Conservation (phyloP, 2,329 filamentous ascomycete species). For the Aureobasidium sp. region DNA sequence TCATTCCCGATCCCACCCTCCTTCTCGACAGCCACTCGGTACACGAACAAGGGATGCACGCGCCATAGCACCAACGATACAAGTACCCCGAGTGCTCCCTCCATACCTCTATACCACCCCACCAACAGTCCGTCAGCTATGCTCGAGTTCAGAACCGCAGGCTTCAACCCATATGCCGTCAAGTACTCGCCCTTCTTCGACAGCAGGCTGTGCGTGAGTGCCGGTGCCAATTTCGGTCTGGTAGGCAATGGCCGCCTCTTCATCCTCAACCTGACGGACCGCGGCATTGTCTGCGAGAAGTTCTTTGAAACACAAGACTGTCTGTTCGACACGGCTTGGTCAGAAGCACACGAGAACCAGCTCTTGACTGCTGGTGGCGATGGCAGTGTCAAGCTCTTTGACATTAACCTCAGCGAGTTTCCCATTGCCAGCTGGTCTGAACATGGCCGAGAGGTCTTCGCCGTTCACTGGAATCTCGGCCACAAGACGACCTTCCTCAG, state of each 20-base stretch:
- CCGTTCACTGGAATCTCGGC: slow-evolving; percentile 85
- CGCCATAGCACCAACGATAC: neutral
- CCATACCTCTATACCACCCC: neutral
- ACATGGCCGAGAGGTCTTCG: slow-evolving; percentile 87
- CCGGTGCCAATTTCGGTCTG: slow-evolving; percentile 91
- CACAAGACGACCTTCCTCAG: slow-evolving; percentile 86
- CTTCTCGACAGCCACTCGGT: neutral
- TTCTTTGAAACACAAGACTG: slow-evolving; percentile 95
- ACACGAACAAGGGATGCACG: neutral
- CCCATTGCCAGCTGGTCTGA: slow-evolving; percentile 89
- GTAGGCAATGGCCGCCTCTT: slow-evolving; percentile 92
- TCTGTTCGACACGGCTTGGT: slow-evolving; percentile 91
- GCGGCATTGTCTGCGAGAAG: slow-evolving; percentile 78
- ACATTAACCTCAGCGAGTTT: slow-evolving; percentile 71
- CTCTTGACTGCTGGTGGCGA: slow-evolving; percentile 83
- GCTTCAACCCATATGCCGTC: slow-evolving; percentile 92
- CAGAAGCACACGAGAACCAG: slow-evolving; percentile 93
- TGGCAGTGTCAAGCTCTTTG: slow-evolving; percentile 90
- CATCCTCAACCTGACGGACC: slow-evolving; percentile 70
- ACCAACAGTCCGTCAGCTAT: slow-evolving; percentile 40
- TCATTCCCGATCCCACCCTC: neutral
- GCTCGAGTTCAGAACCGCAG: slow-evolving; percentile 89
- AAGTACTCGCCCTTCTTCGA: slow-evolving; percentile 99
- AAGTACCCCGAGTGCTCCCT: neutral
- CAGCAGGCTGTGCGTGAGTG: slow-evolving; percentile 80